These are phyloP conservation scores for Neospermospora avenae DNA, from an alignment of 2,329 filamentous ascomycete species.

Conservation along the genomic window DNA sequence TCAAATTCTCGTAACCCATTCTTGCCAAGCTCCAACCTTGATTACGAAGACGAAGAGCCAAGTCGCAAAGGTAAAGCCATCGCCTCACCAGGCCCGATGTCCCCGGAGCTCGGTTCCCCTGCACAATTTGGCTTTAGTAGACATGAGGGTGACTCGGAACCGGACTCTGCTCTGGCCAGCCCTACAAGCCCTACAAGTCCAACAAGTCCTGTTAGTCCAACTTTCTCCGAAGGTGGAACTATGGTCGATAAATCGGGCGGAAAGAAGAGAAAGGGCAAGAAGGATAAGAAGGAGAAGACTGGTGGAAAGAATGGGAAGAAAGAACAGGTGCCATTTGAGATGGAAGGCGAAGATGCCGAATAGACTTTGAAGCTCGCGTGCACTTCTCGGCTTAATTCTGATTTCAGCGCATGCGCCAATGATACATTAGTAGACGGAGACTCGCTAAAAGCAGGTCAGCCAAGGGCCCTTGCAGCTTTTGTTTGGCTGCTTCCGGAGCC, in stretches of 20 bases:
- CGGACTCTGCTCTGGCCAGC: constrained; percentile 8
- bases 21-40: not conserved
- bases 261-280: constrained; percentile 18
- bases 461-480: not conserved
- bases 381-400: not conserved
- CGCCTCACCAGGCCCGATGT: constrained; percentile 4
- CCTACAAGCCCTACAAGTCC: not conserved
- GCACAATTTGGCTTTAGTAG: not conserved
- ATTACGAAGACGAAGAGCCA: not conserved
- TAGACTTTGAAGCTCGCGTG: not conserved
- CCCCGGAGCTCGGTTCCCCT: not conserved
- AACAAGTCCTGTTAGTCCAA: not conserved
- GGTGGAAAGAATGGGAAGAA: constrained; percentile 18
- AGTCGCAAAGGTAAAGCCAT: not conserved
- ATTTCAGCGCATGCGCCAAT: not conserved
- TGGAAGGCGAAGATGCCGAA: constrained; percentile 1
- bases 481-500: not conserved
- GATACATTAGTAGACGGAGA: not conserved
- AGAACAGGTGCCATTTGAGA: constrained; percentile 12
- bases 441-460: not conserved
- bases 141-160: not conserved
- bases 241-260: not conserved
- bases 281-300: constrained; percentile 20
- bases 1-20: not conserved
- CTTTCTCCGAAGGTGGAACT: not conserved